phyloP scores from a whole-genome alignment of 2,329 filamentous ascomycete genomes.

The Botryotinia convoluta region DNA sequence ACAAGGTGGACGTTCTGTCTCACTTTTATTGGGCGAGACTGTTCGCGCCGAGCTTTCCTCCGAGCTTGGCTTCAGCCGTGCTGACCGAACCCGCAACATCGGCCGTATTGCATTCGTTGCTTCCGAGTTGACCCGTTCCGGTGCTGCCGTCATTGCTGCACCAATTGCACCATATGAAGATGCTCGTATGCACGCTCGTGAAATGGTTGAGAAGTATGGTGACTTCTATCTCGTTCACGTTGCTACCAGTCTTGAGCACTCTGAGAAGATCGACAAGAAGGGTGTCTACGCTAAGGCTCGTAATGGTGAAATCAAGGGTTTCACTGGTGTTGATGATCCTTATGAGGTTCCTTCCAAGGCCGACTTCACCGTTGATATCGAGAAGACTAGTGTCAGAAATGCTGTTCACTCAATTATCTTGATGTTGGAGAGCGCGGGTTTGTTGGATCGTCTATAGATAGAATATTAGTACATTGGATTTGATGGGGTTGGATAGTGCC shows the following conservation, averaged over 20 bases:
- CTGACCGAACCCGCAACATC: conserved; percentile 94
- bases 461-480: conserved; percentile 5
- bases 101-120: conserved; percentile 95
- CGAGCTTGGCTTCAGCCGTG: conserved; percentile 90
- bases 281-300: conserved; percentile 85
- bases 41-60: conserved; percentile 90
- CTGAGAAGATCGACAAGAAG: conserved; percentile 91
- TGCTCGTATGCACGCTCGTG: conserved; percentile 72
- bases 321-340: conserved; percentile 96
- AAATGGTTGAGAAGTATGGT: conserved; percentile 83
- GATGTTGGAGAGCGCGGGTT: conserved; percentile 82
- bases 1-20: conserved; percentile 91
- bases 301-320: conserved; percentile 90
- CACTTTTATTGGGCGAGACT: conserved; percentile 91
- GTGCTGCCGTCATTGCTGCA: conserved; percentile 91
- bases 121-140: conserved; percentile 87
- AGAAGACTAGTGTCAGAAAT: conserved; percentile 84
- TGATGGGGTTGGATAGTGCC: not conserved
- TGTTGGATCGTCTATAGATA: conserved; percentile 63
- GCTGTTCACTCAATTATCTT: conserved; percentile 97
- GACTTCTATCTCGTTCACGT: conserved; percentile 96
- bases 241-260: conserved; percentile 85
- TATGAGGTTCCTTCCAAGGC: conserved; percentile 84
- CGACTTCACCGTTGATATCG: conserved; percentile 78
- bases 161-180: conserved; percentile 92